Base-by-base conservation (phyloP, 2,329 filamentous ascomycete species). In the Pseudogymnoascus sp. region DNA sequence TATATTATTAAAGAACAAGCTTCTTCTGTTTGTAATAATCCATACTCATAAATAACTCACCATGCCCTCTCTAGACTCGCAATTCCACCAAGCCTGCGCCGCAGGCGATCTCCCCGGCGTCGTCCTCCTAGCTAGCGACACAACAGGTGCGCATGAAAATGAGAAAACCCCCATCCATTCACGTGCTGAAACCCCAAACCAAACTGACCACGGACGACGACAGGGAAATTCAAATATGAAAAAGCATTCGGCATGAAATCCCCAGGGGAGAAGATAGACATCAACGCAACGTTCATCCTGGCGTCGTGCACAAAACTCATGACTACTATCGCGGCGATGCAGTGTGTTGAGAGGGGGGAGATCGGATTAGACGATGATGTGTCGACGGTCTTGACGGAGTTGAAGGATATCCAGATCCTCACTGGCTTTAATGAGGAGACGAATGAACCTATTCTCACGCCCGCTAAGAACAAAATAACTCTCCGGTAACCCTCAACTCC, bases 261-360 rank as follows among this genome's bases (percentile, higher is more conserved):
- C 16, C 68, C 28, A 3, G 28, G 51, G 51, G 51, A 57, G 51
- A 57, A 57, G 28, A 85, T 90, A 81, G 80, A 80, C 0, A 73
- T 85, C 0, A 85, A 90, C 41, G 84, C 78, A 7, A 75, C 85
- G 0, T 89, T 87, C 70, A 57, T 80, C 81, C 76, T 85, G 4
- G 83, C 83, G 0, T 84, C 81, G 0, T 84, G 81, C 69, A 84
- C 83, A 14, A 86, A 86, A 73, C 76, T 85, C 72, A 71, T 85
- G 4, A 75, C 78, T 0, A 80, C 77, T 0, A 70, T 85, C 7
- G 80, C 82, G 0, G 79, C 76, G 34, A 81, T 86, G 81, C 83
- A 86, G 70, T 77, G 83, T 0, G 83, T 85, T 1, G 84, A 86
- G 69, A 73, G 78, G 62, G 82, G 80, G 0, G 67, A 71, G 7